phyloP scores from a whole-genome alignment of 495 filamentous ascomycete species.

The Trichoderma reesei region DNA sequence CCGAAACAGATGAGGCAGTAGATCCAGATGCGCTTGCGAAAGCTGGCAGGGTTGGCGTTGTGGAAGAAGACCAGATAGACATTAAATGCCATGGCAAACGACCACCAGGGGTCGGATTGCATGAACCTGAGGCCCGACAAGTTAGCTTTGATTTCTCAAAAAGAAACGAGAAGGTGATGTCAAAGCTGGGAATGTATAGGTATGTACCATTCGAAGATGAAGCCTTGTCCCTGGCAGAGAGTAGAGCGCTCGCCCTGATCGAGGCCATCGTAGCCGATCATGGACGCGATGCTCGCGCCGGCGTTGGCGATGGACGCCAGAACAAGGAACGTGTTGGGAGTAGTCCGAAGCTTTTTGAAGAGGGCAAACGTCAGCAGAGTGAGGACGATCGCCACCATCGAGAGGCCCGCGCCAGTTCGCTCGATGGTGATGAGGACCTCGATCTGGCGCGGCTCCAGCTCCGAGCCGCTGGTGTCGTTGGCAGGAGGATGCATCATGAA shows the following conservation, averaged over 20 bases:
- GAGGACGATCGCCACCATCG: conserved; percentile 55
- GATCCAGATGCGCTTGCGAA: conserved; percentile 57
- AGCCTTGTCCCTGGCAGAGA: conserved; percentile 68
- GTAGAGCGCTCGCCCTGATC: conserved; percentile 39
- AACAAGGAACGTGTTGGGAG: conserved; percentile 75
- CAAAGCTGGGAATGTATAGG: too few relatives aligned
- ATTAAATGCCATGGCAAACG: conserved; percentile 74
- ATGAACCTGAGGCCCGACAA: conserved; percentile 35
- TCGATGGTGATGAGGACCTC: conserved; percentile 31
- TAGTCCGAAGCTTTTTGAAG: conserved; percentile 53
- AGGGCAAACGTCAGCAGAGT: conserved; percentile 61
- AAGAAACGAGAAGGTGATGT: neutral
- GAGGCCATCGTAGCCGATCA: conserved; percentile 52
- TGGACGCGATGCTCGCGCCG: conserved; percentile 62
- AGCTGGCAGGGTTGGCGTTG: conserved; percentile 51
- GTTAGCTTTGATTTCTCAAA: neutral
- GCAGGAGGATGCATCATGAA: neutral
- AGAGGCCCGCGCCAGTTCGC: conserved; percentile 45
- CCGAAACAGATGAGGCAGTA: conserved; percentile 70
- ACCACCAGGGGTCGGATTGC: conserved; percentile 50
- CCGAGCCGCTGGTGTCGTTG: neutral
- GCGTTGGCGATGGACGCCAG: conserved; percentile 79
- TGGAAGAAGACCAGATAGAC: conserved; percentile 79
- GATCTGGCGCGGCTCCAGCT: conserved; percentile 16
- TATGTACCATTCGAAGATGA: conserved; percentile 53